Conservation (phyloP, 176 grass and related monocot species). For the Carex pumila region DNA sequence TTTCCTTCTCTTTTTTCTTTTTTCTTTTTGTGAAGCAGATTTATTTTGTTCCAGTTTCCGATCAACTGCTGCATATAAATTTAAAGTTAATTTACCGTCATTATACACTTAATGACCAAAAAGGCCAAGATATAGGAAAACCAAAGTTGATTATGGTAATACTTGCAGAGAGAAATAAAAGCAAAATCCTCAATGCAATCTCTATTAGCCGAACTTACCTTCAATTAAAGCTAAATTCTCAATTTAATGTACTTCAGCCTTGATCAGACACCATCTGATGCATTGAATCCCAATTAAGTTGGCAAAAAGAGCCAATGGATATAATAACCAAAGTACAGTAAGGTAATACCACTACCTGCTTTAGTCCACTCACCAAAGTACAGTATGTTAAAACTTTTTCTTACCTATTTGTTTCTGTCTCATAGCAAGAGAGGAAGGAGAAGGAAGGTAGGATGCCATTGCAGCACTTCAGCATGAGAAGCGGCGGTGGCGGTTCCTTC, state of each 20-base stretch:
- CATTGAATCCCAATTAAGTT: background rate
- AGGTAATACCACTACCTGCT: background rate
- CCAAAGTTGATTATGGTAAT: background rate
- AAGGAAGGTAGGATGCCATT: conserved; percentile 17
- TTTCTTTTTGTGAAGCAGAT: no score
- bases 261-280: no score
- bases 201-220: background rate
- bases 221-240: background rate
- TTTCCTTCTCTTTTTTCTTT: no score
- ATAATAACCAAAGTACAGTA: background rate
- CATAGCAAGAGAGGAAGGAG: background rate
- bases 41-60: no score
- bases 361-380: background rate
- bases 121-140: background rate
- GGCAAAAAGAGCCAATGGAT: background rate
- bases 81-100: background rate
- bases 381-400: background rate
- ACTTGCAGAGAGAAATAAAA: background rate
- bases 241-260: no score
- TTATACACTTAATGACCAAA: background rate
- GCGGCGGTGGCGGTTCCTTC: background rate
- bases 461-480: conserved; percentile 35
- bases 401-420: background rate
- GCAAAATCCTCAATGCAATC: background rate
- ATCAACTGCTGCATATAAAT: no score